Base-by-base conservation (phyloP, 2,329 filamentous ascomycete genomes). In the Cucurbitaria berberidis region DNA sequence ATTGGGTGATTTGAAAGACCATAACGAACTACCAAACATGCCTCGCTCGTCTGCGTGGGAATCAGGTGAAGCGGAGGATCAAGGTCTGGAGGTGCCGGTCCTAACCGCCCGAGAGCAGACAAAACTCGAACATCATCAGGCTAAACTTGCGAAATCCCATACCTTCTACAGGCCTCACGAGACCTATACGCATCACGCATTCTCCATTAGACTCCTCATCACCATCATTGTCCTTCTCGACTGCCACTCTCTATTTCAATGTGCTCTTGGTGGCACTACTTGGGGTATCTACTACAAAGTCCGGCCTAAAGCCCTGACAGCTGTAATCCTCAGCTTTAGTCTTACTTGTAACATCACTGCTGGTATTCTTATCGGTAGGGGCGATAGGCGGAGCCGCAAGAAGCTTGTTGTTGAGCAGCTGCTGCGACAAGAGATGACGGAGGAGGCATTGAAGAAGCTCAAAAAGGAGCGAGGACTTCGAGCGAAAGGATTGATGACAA, bases 121-220 rank as follows among this genome's bases (percentile, higher is more conserved):
- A 55, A 84, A 82, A 40, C 81, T 96, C 10, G 81, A 86, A 41
- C 86, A 95, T 69, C 91, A 96, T 66, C 89, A 93, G 67, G 82
- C 80, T 63, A 93, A 93, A 67, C 88, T 95, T 61, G 82, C 89
- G 58, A 90, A 88, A 61, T 91, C 89, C 0, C 91, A 96, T 71
- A 92, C 89, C 5, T 96, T 93, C 75, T 96, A 95, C 80, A 92
- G 92, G 63, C 90, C 91, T 0, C 89, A 95, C 73, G 91, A 96
- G 73, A 96, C 91, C 0, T 81, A 84, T n/a, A 96, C 91, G 0
- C 91, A 96, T 70, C 81, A 85, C 68, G 88, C 91, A 0, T 96
- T 96, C 57, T 90, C 91, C 0, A 78, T 93, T 1, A 81, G 83
- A 27, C 80, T 91, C 3, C 85, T 95, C 35, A 83, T 95, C 36